These are phyloP conservation scores for Vigna mungo DNA, from an alignment of 306 rosid genomes.

Conservation along the genomic window DNA sequence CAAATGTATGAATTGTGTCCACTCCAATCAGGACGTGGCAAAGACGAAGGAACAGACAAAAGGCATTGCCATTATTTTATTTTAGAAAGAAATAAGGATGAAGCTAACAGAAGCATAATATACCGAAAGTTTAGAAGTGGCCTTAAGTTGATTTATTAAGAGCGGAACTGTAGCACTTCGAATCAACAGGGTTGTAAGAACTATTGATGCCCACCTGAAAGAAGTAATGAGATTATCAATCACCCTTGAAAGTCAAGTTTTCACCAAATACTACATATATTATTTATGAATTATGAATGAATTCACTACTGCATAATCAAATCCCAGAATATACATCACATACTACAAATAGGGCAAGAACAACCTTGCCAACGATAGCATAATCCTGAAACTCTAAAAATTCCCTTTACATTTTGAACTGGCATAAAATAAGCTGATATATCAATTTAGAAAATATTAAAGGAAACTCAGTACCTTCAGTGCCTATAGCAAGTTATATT, in stretches of 20 bases:
- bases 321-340: slow-evolving; percentile 17
- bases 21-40: slow-evolving; percentile 26
- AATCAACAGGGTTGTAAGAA: slow-evolving; percentile 68
- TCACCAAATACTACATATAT: slow-evolving; percentile 32
- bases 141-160: slow-evolving; percentile 77
- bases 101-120: slow-evolving; percentile 47
- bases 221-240: slow-evolving; percentile 12
- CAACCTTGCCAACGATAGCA: background rate
- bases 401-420: slow-evolving; percentile 18
- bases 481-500: slow-evolving; percentile 8
- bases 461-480: slow-evolving; percentile 24
- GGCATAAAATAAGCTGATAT: slow-evolving; percentile 23
- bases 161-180: slow-evolving; percentile 74
- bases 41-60: slow-evolving; percentile 21
- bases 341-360: slow-evolving; percentile 29
- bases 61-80: slow-evolving; percentile 4
- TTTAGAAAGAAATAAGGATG: slow-evolving; percentile 31
- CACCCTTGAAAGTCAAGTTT: slow-evolving; percentile 29
- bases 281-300: slow-evolving; percentile 17
- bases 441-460: slow-evolving; percentile 28
- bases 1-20: slow-evolving; percentile 19
- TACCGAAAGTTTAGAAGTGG: slow-evolving; percentile 81
- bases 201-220: slow-evolving; percentile 93
- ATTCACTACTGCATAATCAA: slow-evolving; percentile 12
- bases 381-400: slow-evolving; percentile 21